These are phyloP conservation scores for Leccinum olivaceopallidum DNA, from an alignment of 768 basidiomycete species.

Conservation along the genomic window DNA sequence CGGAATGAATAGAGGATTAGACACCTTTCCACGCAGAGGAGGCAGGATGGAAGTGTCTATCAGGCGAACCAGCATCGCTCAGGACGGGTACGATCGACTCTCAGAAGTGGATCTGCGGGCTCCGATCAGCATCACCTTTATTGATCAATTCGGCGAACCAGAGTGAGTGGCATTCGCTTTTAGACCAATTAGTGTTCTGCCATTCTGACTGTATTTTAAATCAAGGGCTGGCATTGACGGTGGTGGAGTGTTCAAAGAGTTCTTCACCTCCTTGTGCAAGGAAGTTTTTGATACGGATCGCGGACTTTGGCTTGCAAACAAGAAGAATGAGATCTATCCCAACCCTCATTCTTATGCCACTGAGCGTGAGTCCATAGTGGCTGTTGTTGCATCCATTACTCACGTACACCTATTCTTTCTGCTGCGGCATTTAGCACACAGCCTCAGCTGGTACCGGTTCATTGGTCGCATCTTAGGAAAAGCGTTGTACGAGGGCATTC, in stretches of 20 bases:
- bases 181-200: background rate
- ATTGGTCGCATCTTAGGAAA: constrained; percentile 94
- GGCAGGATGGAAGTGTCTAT: constrained; percentile 30
- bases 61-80: constrained; percentile 73
- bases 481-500: constrained; percentile 93
- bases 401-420: background rate
- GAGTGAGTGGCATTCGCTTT: constrained; percentile 55
- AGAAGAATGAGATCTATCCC: constrained; percentile 93
- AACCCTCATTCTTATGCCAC: constrained; percentile 91
- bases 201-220: constrained; percentile 3
- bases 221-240: constrained; percentile 89
- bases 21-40: constrained; percentile 16
- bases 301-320: constrained; percentile 90
- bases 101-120: constrained; percentile 76
- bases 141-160: constrained; percentile 83
- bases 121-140: constrained; percentile 87
- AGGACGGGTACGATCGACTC: constrained; percentile 90
- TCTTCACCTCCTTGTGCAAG: constrained; percentile 87
- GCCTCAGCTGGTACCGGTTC: constrained; percentile 89
- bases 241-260: constrained; percentile 97
- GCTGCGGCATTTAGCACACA: constrained; percentile 55
- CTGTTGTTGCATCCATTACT: background rate
- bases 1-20: constrained; percentile 26
- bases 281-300: constrained; percentile 96
- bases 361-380: constrained; percentile 57